Evolutionary conservation across 176 grass and related monocot genomes (phyloP), one percentile per base, ranked within the genome.

Genomic region (Rhynchospora breviuscula): DNA sequence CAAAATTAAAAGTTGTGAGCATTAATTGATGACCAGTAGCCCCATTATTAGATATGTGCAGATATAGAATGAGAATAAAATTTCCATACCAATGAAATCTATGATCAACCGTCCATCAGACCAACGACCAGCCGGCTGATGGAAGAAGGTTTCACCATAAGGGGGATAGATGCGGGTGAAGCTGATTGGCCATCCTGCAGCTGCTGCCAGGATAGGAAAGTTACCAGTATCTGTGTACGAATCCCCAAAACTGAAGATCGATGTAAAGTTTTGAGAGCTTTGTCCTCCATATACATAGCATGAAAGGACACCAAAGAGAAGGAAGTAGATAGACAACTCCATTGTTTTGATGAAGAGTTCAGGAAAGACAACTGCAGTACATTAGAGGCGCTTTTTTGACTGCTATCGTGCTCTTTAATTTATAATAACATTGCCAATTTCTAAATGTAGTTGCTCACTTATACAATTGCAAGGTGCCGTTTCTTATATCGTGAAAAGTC

Each of bases 201-300:
- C 35, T 17, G 0, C 59, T 19, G 85, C 81, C 29, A 67, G 71
- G 23, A 43, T 83, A 5, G 66, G 86, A 80, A 77, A 61, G 64
- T 87, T 91, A 25, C 92, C 88, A 18, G 92, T 94, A 76, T 94
- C 92, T 0, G 87, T 3, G 31, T 61, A 84, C 2, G 89, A 94
- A 60, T 94, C 80, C 14, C 92, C 92, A 63, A 94, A 91, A 80
- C 80, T 76, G 81, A 91, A 91, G 13, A 94, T 88, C 48, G 87
- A 73, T 81, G 25, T 78, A 14, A 23, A 33, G 10, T 26, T 35
- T 40, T 35, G 62, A 89, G 18, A 25, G 66, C 11, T 26, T 26
- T 60, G 0, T 31, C 1, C 13, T 8, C 56, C 47, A 17, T 47
- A 59, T 54, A 13, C 47, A 33, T 45, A 60, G 22, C 64, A n/a